Conservation (phyloP, 2,329 filamentous ascomycete genomes). For the Pseudogymnoascus sp. region DNA sequence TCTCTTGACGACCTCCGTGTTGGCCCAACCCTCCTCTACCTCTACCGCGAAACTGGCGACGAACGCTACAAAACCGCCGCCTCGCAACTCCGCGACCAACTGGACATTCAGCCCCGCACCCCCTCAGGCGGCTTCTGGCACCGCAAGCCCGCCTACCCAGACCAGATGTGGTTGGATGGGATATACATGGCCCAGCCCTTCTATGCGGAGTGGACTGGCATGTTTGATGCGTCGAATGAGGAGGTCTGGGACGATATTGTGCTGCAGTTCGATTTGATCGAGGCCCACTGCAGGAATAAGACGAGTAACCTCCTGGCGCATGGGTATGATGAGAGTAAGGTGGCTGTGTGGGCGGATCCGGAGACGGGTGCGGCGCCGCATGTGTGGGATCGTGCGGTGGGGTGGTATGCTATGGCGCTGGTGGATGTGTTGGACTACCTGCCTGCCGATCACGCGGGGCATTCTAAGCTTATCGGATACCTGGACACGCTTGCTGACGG, state of each 20-base stretch:
- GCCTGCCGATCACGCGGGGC: conserved; percentile 19
- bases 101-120: conserved; percentile 44
- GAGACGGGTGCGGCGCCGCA: conserved; percentile 32
- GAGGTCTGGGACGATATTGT: conserved; percentile 27
- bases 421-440: conserved; percentile 31
- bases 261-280: conserved; percentile 23
- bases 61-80: conserved; percentile 44
- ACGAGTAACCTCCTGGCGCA: conserved; percentile 29
- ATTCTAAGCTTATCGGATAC: conserved; percentile 11
- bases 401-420: conserved; percentile 34
- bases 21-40: conserved; percentile 44
- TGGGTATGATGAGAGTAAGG: conserved; percentile 31
- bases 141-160: conserved; percentile 37
- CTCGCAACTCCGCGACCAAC: conserved; percentile 37
- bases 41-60: conserved; percentile 40
- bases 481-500: conserved; percentile 13
- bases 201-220: conserved; percentile 24
- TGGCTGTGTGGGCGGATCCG: conserved; percentile 31
- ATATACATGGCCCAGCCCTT: conserved; percentile 40
- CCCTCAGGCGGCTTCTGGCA: conserved; percentile 49
- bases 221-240: conserved; percentile 23
- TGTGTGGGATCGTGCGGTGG: conserved; percentile 33
- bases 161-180: conserved; percentile 54
- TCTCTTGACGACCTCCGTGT: conserved; percentile 47
- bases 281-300: conserved; percentile 20